Conservation (phyloP, 306 rosid species). For the Betula pendula region DNA sequence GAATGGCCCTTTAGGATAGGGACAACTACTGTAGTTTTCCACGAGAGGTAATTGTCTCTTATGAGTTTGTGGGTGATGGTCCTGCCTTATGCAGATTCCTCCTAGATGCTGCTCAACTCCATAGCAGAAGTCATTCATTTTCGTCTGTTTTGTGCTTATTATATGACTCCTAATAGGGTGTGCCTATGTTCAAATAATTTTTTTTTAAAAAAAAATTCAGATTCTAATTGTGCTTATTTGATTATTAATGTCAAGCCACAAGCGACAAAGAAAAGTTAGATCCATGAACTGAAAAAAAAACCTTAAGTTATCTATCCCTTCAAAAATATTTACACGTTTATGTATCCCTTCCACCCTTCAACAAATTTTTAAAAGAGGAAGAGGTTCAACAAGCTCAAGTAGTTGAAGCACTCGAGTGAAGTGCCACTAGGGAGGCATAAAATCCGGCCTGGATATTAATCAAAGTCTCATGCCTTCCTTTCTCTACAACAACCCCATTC, state of each 20-base stretch:
- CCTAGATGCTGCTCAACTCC: not conserved
- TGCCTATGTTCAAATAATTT: not conserved
- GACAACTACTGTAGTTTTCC: too few relatives aligned
- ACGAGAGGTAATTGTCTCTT: too few relatives aligned
- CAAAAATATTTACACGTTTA: not conserved
- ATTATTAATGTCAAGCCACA: constrained; percentile 78
- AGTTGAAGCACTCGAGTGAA: constrained; percentile 59
- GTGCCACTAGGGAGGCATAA: constrained; percentile 82
- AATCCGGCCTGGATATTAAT: constrained; percentile 61
- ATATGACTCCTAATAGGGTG: not conserved
- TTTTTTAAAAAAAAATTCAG: not conserved
- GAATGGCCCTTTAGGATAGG: too few relatives aligned
- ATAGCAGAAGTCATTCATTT: not conserved
- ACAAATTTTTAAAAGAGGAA: not conserved
- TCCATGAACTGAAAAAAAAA: constrained; percentile 36
- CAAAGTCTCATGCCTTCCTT: constrained; percentile 70
- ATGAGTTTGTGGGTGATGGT: too few relatives aligned
- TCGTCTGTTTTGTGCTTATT: not conserved
- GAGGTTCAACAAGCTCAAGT: constrained; percentile 11
- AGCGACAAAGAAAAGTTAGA: constrained; percentile 61
- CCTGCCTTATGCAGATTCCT: not conserved
- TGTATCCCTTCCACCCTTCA: not conserved
- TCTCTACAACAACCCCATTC: constrained; percentile 78
- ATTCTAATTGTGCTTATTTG: constrained; percentile 25
- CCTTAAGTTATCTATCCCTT: too few relatives aligned